A percentile compares a stretch with the other conserved stretches of the same genome.
Conservation (phyloP, 352 stramenopile species). For the Peronospora farinosa region DNA sequence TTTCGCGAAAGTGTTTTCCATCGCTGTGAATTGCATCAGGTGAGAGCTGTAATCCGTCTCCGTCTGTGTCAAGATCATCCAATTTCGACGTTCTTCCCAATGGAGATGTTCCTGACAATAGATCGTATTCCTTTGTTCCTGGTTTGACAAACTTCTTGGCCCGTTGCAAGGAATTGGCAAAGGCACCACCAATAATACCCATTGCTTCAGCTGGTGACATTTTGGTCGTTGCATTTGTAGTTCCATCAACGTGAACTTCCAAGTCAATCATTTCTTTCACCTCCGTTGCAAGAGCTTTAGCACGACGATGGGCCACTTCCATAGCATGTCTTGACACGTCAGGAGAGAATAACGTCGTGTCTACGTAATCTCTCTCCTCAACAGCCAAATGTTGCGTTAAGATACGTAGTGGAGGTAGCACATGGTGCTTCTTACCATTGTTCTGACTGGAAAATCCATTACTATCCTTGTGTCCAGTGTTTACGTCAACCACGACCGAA, state of each 20-base stretch:
- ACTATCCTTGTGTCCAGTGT: slow-evolving; percentile 8
- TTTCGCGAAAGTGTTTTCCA: slow-evolving; percentile 54
- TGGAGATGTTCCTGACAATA: slow-evolving; percentile 46
- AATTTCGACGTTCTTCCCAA: slow-evolving; percentile 43
- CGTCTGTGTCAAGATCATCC: slow-evolving; percentile 72
- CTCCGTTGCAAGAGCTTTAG: slow-evolving; percentile 63
- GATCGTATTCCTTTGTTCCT: slow-evolving; percentile 62
- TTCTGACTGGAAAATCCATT: slow-evolving; percentile 6
- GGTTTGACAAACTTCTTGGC: slow-evolving; percentile 55
- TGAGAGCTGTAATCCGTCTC: slow-evolving; percentile 77
- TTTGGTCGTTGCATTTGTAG: slow-evolving; percentile 23
- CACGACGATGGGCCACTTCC: slow-evolving; percentile 74
- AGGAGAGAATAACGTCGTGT: slow-evolving; percentile 73
- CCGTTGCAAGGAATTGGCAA: slow-evolving; percentile 50
- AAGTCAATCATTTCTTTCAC: slow-evolving; percentile 64
- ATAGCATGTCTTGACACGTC: slow-evolving; percentile 78
- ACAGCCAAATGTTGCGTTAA: slow-evolving; percentile 29
- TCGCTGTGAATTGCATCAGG: slow-evolving; percentile 52
- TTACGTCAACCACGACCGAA: slow-evolving; percentile 15
- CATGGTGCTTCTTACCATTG: slow-evolving; percentile 17
- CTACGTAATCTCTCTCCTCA: slow-evolving; percentile 64
- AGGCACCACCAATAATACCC: slow-evolving; percentile 52
- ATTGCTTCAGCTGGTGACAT: slow-evolving; percentile 58
- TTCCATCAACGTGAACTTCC: slow-evolving; percentile 23
- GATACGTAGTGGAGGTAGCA: slow-evolving; percentile 36